Base-by-base conservation (phyloP, 2,329 filamentous ascomycete genomes). In the Aspergillus fijiensis region DNA sequence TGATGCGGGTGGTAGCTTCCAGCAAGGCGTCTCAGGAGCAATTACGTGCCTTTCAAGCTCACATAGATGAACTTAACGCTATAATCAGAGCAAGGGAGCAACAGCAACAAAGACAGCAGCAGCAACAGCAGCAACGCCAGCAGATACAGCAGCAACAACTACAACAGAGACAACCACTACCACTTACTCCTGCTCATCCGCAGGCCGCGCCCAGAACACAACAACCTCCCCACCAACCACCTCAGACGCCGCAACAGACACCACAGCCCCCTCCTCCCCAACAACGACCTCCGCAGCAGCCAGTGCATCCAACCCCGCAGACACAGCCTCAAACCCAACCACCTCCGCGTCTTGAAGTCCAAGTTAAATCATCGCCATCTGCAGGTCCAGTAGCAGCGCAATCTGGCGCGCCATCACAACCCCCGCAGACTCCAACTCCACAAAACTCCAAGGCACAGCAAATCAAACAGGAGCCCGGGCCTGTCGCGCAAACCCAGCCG, bases 1-100 rank as follows among this genome's bases (percentile, higher is more conserved):
- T 82, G 65, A 82, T 82, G 80, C 76, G 79, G 60, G 74, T 82
- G 16, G 80, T 82, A 27, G 80, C 80, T 3, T 79, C 79, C 5
- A 81, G 79, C 59, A 76, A 80, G 63, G 80, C 80, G 12, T 77
- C 77, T 4, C 77, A 79, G 60, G 79, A 80, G 60, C 79, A 82
- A 61, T 70, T 82, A 23, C 77, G 77, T 55, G 75, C 79, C 57
- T 82, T 82, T 60, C 80, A 82, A 63, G 74, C 76, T 31, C 80
- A 82, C 63, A 82, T 82, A 55, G 80, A 82, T 62, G 80, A 81
- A 59, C 74, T 82, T 11, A 82, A 81, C 61, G 79, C 77, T 2
- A 80, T 82, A 31, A 77, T 82, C 57, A 77, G 78, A 57, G 70
- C 74, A n/a, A 73, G 76, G 60, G 74, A 77, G 56, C 76, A 76